Evolutionary conservation across 306 rosid genomes (phyloP), one percentile per base, ranked within the genome.

Genomic region (Cucurbita argyrosperma): DNA sequence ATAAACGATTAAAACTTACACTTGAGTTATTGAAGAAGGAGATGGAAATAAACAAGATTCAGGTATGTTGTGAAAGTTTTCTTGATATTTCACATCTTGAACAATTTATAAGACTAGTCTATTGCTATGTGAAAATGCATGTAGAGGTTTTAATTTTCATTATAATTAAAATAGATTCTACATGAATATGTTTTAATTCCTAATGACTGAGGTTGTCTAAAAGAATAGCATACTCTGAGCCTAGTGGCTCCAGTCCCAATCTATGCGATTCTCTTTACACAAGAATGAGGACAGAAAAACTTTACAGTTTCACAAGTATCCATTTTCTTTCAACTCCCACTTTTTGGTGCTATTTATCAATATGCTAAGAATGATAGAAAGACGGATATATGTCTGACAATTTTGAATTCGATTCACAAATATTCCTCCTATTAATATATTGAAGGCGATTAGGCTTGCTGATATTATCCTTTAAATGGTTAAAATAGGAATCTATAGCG

Each of bases 11-110:
- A 71, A 91, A 95, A 77, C 96, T 95, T 77, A 84, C 99, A 11
- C 83, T 95, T 51, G 99, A 95, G 78, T 86, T 95, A 67, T 94
- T 95, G 81, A 95, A 95, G 89, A 95, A 95, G 84, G 99, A 95
- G 87, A 95, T 95, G 89, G 99, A 95, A 87, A 95, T 95, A 62
- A 91, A 88, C 86, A 95, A 87, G 89, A 90, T 95, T 77, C 97
- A 95, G 96, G 99, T 95, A 81, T 40, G 63, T 74, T 35, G 59
- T 78, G 64, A 59, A 30, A 42, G 43, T 78, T 76, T 39, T 47
- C 59, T 57, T 43, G 42, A 35, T 54, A 45, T 47, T 40, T 60
- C 46, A 35, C 45, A 46, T 59, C 3, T 9, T 14, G 10, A 56
- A 59, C 40, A 47, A 75, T n/a, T 55, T 46, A 62, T 68, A 26